Conservation (phyloP, 139 green algal genomes). For the Pleodorina starrii region DNA sequence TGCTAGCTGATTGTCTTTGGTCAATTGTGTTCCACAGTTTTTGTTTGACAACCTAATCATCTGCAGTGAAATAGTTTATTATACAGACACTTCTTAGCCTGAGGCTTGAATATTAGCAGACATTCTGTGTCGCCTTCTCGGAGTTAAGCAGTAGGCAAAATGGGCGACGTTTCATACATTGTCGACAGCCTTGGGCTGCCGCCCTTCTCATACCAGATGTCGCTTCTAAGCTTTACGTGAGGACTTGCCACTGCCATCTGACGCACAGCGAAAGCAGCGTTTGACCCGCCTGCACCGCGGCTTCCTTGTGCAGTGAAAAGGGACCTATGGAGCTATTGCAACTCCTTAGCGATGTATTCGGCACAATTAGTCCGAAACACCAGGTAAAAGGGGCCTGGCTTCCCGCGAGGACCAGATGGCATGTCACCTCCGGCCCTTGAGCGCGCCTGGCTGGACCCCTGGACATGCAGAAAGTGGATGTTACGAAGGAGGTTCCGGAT, state of each 20-base stretch:
- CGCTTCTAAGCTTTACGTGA: constrained; percentile 71
- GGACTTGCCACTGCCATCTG: background rate
- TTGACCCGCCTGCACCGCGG: constrained; percentile 19
- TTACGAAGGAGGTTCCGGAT: constrained; percentile 63
- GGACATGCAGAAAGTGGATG: constrained; percentile 57
- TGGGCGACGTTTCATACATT: constrained; percentile 71
- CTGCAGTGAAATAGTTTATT: no score
- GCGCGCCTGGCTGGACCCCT: background rate
- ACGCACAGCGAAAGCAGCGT: background rate
- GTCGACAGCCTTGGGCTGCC: constrained; percentile 71
- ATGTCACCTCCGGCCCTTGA: constrained; percentile 9
- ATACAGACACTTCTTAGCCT: no score
- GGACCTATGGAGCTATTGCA: constrained; percentile 64
- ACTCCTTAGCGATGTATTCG: constrained; percentile 70
- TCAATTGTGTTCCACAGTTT: no score
- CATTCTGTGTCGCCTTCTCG: background rate
- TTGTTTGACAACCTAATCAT: no score
- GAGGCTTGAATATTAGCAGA: background rate
- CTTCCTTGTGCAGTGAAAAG: constrained; percentile 65
- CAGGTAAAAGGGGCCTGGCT: constrained; percentile 52
- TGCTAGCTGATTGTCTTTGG: no score
- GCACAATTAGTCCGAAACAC: constrained; percentile 68
- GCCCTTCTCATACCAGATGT: constrained; percentile 66
- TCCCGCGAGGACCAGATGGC: background rate
- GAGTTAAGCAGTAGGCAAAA: constrained; percentile 21